A percentile compares a stretch with the other conserved stretches of the same genome.
Evolutionary conservation across 1,139 yeast genomes (phyloP).

Genomic region (Kodamaea ohmeri): DNA sequence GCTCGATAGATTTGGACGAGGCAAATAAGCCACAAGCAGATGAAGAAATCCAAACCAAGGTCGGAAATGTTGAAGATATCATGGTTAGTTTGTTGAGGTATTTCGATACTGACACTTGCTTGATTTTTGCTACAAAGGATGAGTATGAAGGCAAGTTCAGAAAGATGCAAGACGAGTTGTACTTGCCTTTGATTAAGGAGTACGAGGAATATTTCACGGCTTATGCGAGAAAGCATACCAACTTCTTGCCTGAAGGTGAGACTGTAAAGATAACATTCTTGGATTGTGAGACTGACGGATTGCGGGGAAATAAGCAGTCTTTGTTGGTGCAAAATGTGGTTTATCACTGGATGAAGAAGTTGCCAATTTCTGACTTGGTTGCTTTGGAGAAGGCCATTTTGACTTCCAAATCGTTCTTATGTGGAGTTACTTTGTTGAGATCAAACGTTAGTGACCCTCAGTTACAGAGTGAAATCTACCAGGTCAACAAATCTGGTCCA

Average conservation of each 20-base stretch:
- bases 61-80: conserved; percentile 58
- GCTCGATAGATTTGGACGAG: conserved; percentile 71
- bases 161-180: conserved; percentile 68
- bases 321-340: conserved; percentile 62
- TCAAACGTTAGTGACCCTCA: conserved; percentile 32
- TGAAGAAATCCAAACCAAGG: conserved; percentile 51
- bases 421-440: conserved; percentile 55
- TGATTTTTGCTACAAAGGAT: conserved; percentile 75
- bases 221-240: conserved; percentile 29
- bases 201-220: conserved; percentile 62
- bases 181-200: conserved; percentile 67
- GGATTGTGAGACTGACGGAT: conserved; percentile 78
- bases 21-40: conserved; percentile 31
- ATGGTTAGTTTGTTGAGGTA: conserved; percentile 65
- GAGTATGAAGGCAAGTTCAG: conserved; percentile 86
- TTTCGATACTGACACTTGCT: conserved; percentile 88
- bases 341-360: conserved; percentile 56
- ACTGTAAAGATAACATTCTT: conserved; percentile 48
- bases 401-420: conserved; percentile 79
- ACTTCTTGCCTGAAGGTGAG: conserved; percentile 29
- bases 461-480: conserved; percentile 28
- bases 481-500: conserved; percentile 29
- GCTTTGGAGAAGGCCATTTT: conserved; percentile 87
- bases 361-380: conserved; percentile 75
- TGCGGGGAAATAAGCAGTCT: conserved; percentile 75